Conservation (phyloP, 805 yeast genomes). For the Metschnikowia peoriensis region DNA sequence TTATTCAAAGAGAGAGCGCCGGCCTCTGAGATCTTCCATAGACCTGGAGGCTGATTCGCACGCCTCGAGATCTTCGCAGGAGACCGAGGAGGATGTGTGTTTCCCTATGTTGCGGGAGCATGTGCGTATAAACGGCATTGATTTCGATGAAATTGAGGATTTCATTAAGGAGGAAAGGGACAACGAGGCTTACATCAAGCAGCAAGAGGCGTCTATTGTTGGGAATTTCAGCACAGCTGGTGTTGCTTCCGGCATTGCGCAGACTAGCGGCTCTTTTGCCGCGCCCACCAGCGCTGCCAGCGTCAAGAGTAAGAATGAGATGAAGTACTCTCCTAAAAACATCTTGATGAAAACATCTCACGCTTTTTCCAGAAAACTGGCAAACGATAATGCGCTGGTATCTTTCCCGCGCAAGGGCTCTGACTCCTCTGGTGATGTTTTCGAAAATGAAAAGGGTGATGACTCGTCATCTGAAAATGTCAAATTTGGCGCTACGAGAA, state of each 20-base stretch:
- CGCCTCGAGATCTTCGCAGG: constrained; percentile 77
- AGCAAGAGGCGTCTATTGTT: constrained; percentile 20
- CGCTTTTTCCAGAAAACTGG: background rate
- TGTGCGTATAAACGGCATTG: constrained; percentile 68
- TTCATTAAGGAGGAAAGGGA: constrained; percentile 63
- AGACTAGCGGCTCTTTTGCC: background rate
- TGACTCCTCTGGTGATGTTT: constrained; percentile 25
- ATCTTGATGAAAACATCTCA: constrained; percentile 21
- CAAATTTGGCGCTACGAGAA: constrained; percentile 38
- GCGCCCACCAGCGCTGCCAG: background rate
- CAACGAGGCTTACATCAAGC: constrained; percentile 27
- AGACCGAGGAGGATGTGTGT: constrained; percentile 96
- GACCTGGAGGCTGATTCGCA: constrained; percentile 72
- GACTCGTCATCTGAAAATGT: constrained; percentile 33
- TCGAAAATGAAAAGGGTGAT: constrained; percentile 20
- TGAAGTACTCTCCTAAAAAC: constrained; percentile 59
- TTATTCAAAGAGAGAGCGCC: constrained; percentile 25
- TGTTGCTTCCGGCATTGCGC: background rate
- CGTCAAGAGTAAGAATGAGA: constrained; percentile 45
- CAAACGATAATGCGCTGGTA: background rate
- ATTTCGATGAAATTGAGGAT: constrained; percentile 86
- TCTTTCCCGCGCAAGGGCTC: constrained; percentile 12
- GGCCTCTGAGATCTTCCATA: constrained; percentile 37
- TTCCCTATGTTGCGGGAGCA: constrained; percentile 82
- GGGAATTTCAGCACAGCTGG: background rate